Conservation (phyloP, 2,329 filamentous ascomycete genomes). For the Stachybotrys echinatus region DNA sequence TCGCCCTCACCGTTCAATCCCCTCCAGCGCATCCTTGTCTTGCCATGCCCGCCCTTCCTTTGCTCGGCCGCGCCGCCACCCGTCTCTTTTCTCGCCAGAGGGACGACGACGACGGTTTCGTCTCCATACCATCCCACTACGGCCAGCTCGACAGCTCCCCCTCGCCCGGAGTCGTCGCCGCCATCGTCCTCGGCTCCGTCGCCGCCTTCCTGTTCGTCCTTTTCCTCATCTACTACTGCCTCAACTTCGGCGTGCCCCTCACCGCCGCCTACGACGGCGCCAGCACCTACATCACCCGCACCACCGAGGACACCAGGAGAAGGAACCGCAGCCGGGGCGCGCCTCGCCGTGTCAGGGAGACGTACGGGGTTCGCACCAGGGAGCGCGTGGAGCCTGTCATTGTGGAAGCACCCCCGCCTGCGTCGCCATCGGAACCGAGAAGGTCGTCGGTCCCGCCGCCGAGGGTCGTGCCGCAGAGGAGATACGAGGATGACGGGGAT, state of each 20-base stretch:
- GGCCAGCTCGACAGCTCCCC: slow-evolving; percentile 29
- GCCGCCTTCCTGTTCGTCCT: slow-evolving; percentile 48
- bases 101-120: slow-evolving; percentile 12
- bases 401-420: slow-evolving; percentile 15
- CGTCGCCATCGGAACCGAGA: not conserved
- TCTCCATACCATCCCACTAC: slow-evolving; percentile 30
- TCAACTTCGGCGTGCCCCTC: slow-evolving; percentile 35
- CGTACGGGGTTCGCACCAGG: slow-evolving; percentile 20
- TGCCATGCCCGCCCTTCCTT: slow-evolving; percentile 7
- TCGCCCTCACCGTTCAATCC: not conserved
- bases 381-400: slow-evolving; percentile 15
- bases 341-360: slow-evolving; percentile 16
- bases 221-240: slow-evolving; percentile 44
- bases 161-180: slow-evolving; percentile 36
- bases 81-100: slow-evolving; percentile 13
- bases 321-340: slow-evolving; percentile 11
- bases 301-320: slow-evolving; percentile 9
- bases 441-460: slow-evolving; percentile 15
- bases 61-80: slow-evolving; percentile 9
- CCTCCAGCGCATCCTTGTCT: too few relatives aligned
- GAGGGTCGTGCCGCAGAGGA: slow-evolving; percentile 15
- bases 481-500: slow-evolving; percentile 21
- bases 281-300: slow-evolving; percentile 11
- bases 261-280: slow-evolving; percentile 13
- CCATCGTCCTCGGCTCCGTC: slow-evolving; percentile 39